Evolutionary conservation across 2,329 filamentous ascomycete species (phyloP), one percentile per base, ranked within the genome.

Genomic region (Calonectria pseudoturangicola): DNA sequence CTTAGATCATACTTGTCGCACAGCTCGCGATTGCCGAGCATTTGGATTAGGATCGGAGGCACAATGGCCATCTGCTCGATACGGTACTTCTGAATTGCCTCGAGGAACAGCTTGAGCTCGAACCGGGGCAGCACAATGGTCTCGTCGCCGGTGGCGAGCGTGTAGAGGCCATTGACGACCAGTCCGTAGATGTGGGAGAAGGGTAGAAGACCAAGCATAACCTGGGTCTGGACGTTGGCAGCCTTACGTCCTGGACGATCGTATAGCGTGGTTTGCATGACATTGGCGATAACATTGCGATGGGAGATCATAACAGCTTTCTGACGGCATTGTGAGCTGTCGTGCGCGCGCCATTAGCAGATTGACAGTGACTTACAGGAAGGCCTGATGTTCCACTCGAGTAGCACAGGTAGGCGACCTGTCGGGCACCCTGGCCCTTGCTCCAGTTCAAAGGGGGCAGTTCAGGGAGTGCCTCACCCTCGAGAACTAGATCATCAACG

Each of bases 251-350:
- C 68, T 66, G 85, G 76, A 72, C 80, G 60, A 65, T 89, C 83
- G 68, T 82, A 91, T 0, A 87, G 80, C 8, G 79, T 80, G 68
- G 92, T 87, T 81, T 95, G 93, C 58, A 95, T 79, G 0, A 91
- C 89, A 80, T 96, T 96, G 66, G 94, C 90, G 60, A 96, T 96
- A 51, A 96, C 92, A 75, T 96, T 96, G 45, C 86, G 85, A 81
- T 96, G 94, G 4, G 93, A 94, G 72, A 96, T 94, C 92, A 94
- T 95, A 66, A 96, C 94, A 54, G 93, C 94, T 92, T 95, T 95
- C 91, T 94, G 64, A 8, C 13, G 12, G 50, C 72, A 21, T 25
- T 39, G 47, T 81, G 45, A 76, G 68, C 30, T 15, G 16, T 18
- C 41, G 16, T 16, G 27, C 33, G 60, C 25, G 15, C 47, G 21